These are phyloP conservation scores for Dichomitus squalens DNA, from an alignment of 1,284 basidiomycete genomes.

Conservation along the genomic window DNA sequence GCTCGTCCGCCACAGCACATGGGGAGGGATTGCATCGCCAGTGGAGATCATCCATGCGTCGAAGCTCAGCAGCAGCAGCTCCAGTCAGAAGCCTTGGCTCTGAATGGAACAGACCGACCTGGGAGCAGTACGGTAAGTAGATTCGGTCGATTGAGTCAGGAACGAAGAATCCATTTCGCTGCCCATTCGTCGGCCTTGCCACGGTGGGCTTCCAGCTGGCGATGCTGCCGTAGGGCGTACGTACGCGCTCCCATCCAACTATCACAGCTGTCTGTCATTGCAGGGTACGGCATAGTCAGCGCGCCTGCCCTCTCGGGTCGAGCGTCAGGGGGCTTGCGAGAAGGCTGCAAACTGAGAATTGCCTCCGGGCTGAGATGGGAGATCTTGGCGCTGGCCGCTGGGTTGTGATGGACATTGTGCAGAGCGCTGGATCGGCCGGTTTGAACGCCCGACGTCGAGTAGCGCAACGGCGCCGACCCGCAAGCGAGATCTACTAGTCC, in stretches of 20 bases:
- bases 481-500: neutral
- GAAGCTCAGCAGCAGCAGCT: neutral
- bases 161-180: neutral
- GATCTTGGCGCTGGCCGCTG: slow-evolving; percentile 11
- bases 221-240: neutral
- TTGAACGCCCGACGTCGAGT: neutral
- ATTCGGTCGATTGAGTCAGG: neutral
- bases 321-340: neutral
- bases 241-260: neutral
- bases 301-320: no score
- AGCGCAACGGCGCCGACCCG: neutral
- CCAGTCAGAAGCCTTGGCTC: neutral
- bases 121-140: neutral
- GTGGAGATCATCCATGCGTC: neutral
- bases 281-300: no score
- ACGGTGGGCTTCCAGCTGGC: neutral
- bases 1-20: neutral
- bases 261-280: no score
- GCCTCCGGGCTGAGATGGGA: slow-evolving; percentile 1
- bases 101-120: neutral
- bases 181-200: neutral
- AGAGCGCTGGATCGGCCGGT: slow-evolving; percentile 5
- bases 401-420: neutral
- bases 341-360: neutral
- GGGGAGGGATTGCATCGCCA: neutral